Base-by-base conservation (phyloP, 2,329 filamentous ascomycete species). In the Claviceps sp. region DNA sequence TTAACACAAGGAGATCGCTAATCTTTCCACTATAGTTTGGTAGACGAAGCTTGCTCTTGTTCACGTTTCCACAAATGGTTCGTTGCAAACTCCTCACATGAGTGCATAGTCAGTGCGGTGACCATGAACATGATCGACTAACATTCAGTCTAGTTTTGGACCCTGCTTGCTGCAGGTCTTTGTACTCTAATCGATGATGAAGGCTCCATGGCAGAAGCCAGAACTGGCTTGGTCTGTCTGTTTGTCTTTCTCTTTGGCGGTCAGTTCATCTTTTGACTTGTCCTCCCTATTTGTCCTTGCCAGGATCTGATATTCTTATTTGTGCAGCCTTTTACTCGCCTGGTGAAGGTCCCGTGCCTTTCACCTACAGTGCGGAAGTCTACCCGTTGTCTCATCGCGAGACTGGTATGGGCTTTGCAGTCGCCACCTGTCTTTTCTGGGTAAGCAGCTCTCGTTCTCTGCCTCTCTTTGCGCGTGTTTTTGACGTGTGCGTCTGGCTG, bases 21-120 rank as follows among this genome's bases (percentile, higher is more conserved):
- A 61, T 43, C 55, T n/a, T 16, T 8, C 13, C 22, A n/a, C 2
- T 2, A 5, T 13, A 62, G 2, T 84, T 77, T 58, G 82, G 81
- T 8, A 78, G 82, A 22, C 75, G 82, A 22, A 70, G 74, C 19
- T 67, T 85, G 13, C 70, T 84, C 5, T 68, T 85, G 3, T 79
- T 82, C 59, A 85, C 82, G 4, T 84, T 85, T 60, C 82, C 81
- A 0, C 74, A 82, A 56, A 84, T 84, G 80, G 73, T 76, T 22
- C n/a, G 55, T 57, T 13, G n/a, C 6, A 22, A 22, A 42, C 8
- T 4, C n/a, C 41, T 30, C 8, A 30, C 10, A 30, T 30, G 8
- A 30, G 26, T 30, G 8, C 26, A 10, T 30, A 30, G 26, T 10
- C 8, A 30, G 26, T 30, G 8, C 10, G 26, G 10, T 30, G 26